Evolutionary conservation across 805 yeast species (phyloP).

Genomic region (Teunomyces tritomae): DNA sequence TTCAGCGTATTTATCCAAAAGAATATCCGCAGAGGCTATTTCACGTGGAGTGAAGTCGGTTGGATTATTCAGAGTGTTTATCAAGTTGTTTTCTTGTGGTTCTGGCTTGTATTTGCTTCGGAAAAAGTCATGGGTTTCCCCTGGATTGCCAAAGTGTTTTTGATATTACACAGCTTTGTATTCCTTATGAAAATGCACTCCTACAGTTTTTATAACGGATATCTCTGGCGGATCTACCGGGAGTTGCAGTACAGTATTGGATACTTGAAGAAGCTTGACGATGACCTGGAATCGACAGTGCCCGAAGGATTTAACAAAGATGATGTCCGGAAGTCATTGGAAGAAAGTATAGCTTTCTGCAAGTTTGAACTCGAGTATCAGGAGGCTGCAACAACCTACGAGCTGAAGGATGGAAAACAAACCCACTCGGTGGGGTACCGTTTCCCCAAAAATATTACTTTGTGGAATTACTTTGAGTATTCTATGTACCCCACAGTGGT

Average conservation of each 20-base stretch:
- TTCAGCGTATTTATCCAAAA: slow-evolving; percentile 57
- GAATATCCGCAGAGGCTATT: slow-evolving; percentile 39
- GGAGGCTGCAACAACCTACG: slow-evolving; percentile 28
- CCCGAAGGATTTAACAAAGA: slow-evolving; percentile 4
- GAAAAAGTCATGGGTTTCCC: slow-evolving; percentile 50
- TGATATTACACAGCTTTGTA: slow-evolving; percentile 81
- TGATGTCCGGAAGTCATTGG: slow-evolving; percentile 7
- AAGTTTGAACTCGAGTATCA: slow-evolving; percentile 66
- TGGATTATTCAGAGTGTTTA: slow-evolving; percentile 55
- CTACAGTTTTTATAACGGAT: slow-evolving; percentile 87
- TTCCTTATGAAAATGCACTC: slow-evolving; percentile 95
- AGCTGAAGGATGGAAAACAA: slow-evolving; percentile 4
- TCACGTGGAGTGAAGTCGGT: slow-evolving; percentile 67
- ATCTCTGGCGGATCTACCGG: slow-evolving; percentile 62
- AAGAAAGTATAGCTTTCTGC: slow-evolving; percentile 64
- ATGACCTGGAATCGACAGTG: slow-evolving; percentile 15
- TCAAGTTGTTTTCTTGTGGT: slow-evolving; percentile 52
- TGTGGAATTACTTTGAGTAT: slow-evolving; percentile 66
- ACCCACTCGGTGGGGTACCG: slow-evolving; percentile 3
- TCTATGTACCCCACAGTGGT: slow-evolving; percentile 89
- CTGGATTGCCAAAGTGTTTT: slow-evolving; percentile 88
- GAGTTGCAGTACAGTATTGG: slow-evolving; percentile 53
- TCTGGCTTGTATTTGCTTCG: slow-evolving; percentile 59
- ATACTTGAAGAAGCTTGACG: slow-evolving; percentile 40
- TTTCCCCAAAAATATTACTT: slow-evolving; percentile 74